Conservation (phyloP, 2,329 filamentous ascomycete species). For the Chaetomiaceae sp. region DNA sequence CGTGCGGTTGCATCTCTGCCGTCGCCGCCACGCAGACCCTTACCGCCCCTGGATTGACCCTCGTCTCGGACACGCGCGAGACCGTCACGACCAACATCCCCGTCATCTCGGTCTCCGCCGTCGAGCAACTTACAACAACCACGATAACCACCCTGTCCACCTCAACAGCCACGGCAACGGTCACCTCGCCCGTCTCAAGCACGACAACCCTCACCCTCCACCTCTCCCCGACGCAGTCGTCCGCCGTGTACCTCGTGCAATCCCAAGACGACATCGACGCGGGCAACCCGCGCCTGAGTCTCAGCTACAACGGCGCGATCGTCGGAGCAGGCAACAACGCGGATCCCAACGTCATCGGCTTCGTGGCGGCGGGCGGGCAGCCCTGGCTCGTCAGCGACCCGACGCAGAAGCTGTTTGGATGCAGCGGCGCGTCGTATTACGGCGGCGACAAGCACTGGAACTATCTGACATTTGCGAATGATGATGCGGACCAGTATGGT, state of each 20-base stretch:
- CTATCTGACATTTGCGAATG: no score
- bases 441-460: no score
- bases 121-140: neutral
- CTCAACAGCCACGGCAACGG: neutral
- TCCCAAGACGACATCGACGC: no score
- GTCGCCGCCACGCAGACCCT: constrained; percentile 3
- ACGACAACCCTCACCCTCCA: no score
- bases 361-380: neutral
- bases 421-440: no score
- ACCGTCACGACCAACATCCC: neutral
- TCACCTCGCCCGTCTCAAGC: no score
- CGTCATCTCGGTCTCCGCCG: neutral
- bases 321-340: neutral
- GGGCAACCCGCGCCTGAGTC: no score
- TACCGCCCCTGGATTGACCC: neutral
- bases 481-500: no score
- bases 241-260: no score
- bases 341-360: neutral
- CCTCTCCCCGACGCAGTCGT: no score
- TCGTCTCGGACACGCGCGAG: constrained; percentile 3
- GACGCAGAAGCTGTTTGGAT: neutral
- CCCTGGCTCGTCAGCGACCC: neutral
- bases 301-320: no score
- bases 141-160: no score
- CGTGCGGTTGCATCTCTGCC: constrained; percentile 22